Base-by-base conservation (phyloP, 495 filamentous ascomycete species). In the Aspergillus nanangensis region DNA sequence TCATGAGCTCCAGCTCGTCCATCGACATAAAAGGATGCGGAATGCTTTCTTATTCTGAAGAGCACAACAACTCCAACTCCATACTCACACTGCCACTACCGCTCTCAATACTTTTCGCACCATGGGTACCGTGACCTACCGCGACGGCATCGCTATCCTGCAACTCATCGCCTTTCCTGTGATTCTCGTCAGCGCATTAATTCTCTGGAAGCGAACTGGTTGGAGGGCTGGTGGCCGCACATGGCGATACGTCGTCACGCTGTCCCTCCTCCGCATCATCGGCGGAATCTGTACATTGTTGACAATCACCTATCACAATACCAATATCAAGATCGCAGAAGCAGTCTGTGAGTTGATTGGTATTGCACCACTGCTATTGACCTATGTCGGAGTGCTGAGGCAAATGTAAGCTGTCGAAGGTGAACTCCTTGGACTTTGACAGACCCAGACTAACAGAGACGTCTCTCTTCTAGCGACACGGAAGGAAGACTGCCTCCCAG, bases 341-440 rank as follows among this genome's bases (percentile, higher is more conserved):
- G 39, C 36, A 8, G 61, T 65, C 27, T 65, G 61, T 36, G 48
- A 61, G 42, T 32, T 65, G 27, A 65, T 65, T 37, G 61, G 61
- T 3, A 45, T 65, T 53, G 61, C 61, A 2, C 61, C 61, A 15
- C 25, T 65, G 25, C 15, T 65, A 8, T 46, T 65, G 3, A 51
- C 52, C 15, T 65, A 56, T 36, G 24, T 65, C 43, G 61, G 61
- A 21, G n/a, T 65, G 1, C 34, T 65, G 23, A 21, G 58, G 36
- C 53, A 56, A 50, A 65, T 61, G 61, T 65, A 22, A 59, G 61
- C 59, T 24, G 23, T 0, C 17, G 3, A 18, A 25, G 15, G 11
- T 11, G 23, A 32, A 27, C 2, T n/a, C 18, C 18, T 24, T 11
- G 1, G 24, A 4, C 4, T 0, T 23, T 4, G 15, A 32, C 11